Evolutionary conservation across 805 yeast genomes (phyloP).

Genomic region (Candida arabinofermentans): DNA sequence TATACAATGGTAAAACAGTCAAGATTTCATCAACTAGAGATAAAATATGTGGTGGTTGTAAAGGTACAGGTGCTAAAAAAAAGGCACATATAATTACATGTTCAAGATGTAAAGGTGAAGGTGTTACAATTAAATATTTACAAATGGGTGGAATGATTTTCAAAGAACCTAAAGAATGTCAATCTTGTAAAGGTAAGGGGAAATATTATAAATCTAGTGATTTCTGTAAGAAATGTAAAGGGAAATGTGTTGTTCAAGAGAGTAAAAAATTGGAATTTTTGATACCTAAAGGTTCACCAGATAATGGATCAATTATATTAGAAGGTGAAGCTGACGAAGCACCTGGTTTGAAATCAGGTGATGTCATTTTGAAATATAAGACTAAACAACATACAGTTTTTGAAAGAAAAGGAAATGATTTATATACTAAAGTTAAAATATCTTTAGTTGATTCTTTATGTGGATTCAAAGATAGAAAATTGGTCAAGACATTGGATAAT

Average conservation of each 20-base stretch:
- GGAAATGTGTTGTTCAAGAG: conserved; percentile 57
- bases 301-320: conserved; percentile 57
- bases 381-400: conserved; percentile 47
- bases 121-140: conserved; percentile 53
- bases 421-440: conserved; percentile 55
- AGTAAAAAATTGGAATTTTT: conserved; percentile 72
- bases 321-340: conserved; percentile 74
- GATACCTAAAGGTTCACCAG: conserved; percentile 65
- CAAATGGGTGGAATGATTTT: conserved; percentile 74
- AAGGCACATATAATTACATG: conserved; percentile 55
- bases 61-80: conserved; percentile 71
- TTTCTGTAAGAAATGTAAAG: conserved; percentile 72
- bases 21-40: conserved; percentile 71
- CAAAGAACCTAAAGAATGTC: conserved; percentile 57
- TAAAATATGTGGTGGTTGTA: conserved; percentile 66
- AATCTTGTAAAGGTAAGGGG: conserved; percentile 70
- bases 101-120: conserved; percentile 68
- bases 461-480: conserved; percentile 63
- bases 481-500: conserved; percentile 75
- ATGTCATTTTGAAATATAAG: conserved; percentile 60
- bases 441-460: conserved; percentile 79
- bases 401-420: conserved; percentile 49
- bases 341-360: conserved; percentile 72
- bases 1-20: conserved; percentile 76
- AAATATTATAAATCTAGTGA: conserved; percentile 57